phyloP scores from a whole-genome alignment of 2,329 filamentous ascomycete species.

The Fusarium humuli region DNA sequence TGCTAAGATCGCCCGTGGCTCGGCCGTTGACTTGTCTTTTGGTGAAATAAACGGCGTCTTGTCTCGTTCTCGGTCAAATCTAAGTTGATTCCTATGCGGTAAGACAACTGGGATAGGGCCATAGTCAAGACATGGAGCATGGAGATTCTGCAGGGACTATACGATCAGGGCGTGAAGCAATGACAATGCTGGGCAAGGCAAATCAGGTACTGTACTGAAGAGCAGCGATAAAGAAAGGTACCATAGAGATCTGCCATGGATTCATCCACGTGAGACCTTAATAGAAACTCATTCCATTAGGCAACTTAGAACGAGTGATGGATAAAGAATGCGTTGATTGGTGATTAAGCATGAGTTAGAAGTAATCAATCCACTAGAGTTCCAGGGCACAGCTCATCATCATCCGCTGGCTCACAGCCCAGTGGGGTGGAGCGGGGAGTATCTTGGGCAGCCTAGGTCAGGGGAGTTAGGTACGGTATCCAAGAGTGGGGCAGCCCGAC shows the following conservation, averaged over 20 bases:
- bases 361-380: conserved; percentile 15
- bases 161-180: background rate
- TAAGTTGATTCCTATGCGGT: background rate
- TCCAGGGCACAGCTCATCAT: conserved; percentile 27
- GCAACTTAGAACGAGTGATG: conserved; percentile 1
- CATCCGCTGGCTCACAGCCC: background rate
- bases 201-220: background rate
- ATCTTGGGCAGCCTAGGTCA: background rate
- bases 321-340: background rate
- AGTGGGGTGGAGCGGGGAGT: conserved; percentile 4
- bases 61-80: background rate
- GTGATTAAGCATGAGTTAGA: conserved; percentile 28
- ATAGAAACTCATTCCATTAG: conserved; percentile 8
- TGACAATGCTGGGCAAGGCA: background rate
- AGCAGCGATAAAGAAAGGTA: background rate
- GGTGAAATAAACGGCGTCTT: conserved; percentile 16
- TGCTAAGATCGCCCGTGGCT: conserved; percentile 11
- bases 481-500: background rate
- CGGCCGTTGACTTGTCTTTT: conserved; percentile 34
- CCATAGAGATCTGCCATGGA: background rate
- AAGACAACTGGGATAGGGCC: background rate
- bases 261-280: conserved; percentile 1
- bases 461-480: conserved; percentile 1
- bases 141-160: background rate
- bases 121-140: background rate